Conservation (phyloP, 257 asterid genomes). For the Solanum piurae region DNA sequence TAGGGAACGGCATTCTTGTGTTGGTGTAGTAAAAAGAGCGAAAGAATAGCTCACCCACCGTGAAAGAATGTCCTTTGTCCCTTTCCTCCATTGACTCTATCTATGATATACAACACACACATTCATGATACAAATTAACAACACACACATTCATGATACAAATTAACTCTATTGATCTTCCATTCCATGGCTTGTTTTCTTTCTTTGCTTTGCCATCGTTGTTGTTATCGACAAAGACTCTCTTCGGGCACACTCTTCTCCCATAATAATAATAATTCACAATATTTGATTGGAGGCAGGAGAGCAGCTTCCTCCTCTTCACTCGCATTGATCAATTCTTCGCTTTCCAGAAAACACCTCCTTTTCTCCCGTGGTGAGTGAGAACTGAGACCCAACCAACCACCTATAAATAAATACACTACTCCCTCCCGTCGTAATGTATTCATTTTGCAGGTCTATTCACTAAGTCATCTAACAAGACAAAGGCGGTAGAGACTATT, state of each 20-base stretch:
- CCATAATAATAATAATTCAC: constrained; percentile 8
- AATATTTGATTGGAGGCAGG: constrained; percentile 7
- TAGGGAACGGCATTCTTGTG: not conserved
- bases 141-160: not conserved
- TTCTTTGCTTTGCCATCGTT: constrained; percentile 36
- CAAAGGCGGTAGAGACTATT: constrained; percentile 28
- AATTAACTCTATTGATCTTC: not conserved
- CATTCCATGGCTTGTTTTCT: constrained; percentile 36
- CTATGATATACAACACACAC: not conserved
- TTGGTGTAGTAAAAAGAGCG: not conserved
- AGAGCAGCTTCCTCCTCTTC: not conserved
- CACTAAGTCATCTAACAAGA: constrained; percentile 45
- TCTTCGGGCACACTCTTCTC: not conserved
- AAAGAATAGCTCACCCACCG: not conserved
- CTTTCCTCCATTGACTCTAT: not conserved
- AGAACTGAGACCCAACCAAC: not conserved
- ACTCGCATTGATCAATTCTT: constrained; percentile 2
- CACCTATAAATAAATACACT: not conserved
- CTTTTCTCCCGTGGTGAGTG: constrained; percentile 40
- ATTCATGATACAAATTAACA: no score
- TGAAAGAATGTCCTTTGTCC: not conserved
- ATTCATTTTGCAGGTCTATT: constrained; percentile 40
- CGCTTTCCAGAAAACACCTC: constrained; percentile 16
- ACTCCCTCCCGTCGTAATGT: not conserved
- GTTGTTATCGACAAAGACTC: not conserved